Evolutionary conservation across 1,284 basidiomycete genomes (phyloP), one percentile per base, ranked within the genome.

Genomic region (Ceratobasidium sp.): DNA sequence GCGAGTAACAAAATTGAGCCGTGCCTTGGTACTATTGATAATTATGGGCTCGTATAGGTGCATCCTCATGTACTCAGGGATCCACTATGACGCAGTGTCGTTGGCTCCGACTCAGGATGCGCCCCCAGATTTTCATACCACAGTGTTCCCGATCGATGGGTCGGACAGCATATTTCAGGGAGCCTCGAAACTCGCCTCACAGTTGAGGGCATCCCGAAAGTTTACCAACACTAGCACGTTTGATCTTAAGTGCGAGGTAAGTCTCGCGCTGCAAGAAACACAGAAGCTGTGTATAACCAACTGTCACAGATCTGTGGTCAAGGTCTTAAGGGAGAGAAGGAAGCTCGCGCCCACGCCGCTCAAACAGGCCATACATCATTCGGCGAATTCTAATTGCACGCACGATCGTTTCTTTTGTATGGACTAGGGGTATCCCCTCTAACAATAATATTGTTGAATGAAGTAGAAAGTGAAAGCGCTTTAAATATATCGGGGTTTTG

Each of bases 161-260:
- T 76, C 80, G 2, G 88, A 92, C 75, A 77, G 73, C 8, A 75
- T 93, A 54, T 78, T 96, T 35, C 74, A 80, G 6, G 91, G 92
- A 0, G 90, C 88, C 1, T 82, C 84, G 74, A 85, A 87, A 76
- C 82, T 98, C 15, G 91, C 92, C 2, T 83, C 82, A 25, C 84
- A 86, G 72, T 80, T 98, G 73, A 83, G 92, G 43, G 82, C 83
- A 27, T 31, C 58, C 20, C 29, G 57, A 27, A 91, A 92, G 50
- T 97, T 86, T 75, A 97, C 95, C 10, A 96, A 98, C 77, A 95
- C 93, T 1, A 81, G 91, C 42, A 95, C 91, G 6, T 98, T 98
- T 77, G 90, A 93, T 78, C 78, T 96, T 58, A 89, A 88, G 75
- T 94, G 92, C 77, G 86, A 93, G 81, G 88, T 87, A 73, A 75